Percentiles rank a stretch among this genome's conserved stretches.
Conservation (phyloP, 805 yeast genomes). For the Ogataea kodamae region DNA sequence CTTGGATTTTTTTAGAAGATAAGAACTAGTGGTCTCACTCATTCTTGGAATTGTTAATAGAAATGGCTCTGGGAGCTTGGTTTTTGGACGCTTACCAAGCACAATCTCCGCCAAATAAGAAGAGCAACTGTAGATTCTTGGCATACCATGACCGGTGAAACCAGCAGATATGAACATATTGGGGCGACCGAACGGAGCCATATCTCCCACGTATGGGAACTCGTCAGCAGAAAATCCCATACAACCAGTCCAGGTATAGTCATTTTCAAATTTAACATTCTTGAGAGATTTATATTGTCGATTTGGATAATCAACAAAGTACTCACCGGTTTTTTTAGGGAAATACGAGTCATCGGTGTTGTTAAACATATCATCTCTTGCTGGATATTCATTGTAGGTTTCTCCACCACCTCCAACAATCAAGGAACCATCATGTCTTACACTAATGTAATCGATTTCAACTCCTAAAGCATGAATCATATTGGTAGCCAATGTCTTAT, state of each 20-base stretch:
- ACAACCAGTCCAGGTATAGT: conserved; percentile 43
- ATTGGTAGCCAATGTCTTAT: conserved; percentile 11
- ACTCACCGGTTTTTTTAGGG: conserved; percentile 23
- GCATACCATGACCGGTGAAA: conserved; percentile 52
- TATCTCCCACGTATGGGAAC: conserved; percentile 43
- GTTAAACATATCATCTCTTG: conserved; percentile 17
- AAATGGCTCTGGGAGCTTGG: conserved; percentile 7
- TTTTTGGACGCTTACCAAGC: conserved; percentile 8
- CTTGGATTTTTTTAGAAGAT: too few relatives aligned
- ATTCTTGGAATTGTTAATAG: conserved; percentile 2
- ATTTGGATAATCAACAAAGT: conserved; percentile 31
- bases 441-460: conserved; percentile 32
- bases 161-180: conserved; percentile 41
- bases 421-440: conserved; percentile 35
- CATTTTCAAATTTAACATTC: conserved; percentile 29
- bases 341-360: conserved; percentile 35
- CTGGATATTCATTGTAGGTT: conserved; percentile 14
- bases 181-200: conserved; percentile 26
- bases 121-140: conserved; percentile 40
- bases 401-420: conserved; percentile 36
- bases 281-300: conserved; percentile 23
- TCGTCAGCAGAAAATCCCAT: conserved; percentile 43
- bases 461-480: conserved; percentile 21
- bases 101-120: conserved; percentile 34
- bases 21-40: neutral